A percentile compares a stretch with the other conserved stretches of the same genome.
Evolutionary conservation across 495 filamentous ascomycete species (phyloP).

Genomic region (Copromyces sp.): DNA sequence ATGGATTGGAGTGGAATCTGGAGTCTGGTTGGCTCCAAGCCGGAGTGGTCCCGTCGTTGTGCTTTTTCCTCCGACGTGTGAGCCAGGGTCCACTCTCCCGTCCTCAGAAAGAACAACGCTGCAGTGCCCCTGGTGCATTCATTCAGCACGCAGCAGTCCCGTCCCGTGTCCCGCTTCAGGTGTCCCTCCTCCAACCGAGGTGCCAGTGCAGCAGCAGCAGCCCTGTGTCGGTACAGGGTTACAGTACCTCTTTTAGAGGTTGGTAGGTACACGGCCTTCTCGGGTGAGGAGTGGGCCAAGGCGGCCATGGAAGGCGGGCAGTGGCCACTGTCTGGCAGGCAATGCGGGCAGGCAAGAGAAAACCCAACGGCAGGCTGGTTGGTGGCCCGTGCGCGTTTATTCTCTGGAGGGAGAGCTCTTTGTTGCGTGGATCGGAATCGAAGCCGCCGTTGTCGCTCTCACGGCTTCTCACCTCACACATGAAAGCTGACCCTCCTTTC

Average conservation of each 20-base stretch:
- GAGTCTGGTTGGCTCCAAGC: neutral
- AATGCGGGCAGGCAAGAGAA: neutral
- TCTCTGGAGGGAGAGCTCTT: neutral
- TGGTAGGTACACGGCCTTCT: neutral
- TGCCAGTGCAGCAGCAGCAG: neutral
- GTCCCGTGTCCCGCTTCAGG: neutral
- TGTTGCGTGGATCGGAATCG: neutral
- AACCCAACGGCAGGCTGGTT: neutral
- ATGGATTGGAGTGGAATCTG: neutral
- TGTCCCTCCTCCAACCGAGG: neutral
- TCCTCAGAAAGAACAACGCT: neutral
- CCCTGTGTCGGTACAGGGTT: neutral
- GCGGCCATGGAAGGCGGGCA: neutral
- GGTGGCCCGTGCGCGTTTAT: neutral
- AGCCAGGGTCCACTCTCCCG: slow-evolving; percentile 1
- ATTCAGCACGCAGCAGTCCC: neutral
- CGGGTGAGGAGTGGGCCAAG: too few relatives aligned
- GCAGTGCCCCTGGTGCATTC: neutral
- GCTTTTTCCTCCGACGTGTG: slow-evolving; percentile 25
- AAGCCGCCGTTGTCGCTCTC: neutral
- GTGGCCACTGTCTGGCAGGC: neutral
- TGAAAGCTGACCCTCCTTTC: neutral
- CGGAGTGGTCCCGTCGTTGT: slow-evolving; percentile 4
- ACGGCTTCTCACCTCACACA: neutral
- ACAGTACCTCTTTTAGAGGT: neutral